These are phyloP conservation scores for Diaporthe caulivora DNA, from an alignment of 2,329 filamentous ascomycete genomes.

Conservation along the genomic window DNA sequence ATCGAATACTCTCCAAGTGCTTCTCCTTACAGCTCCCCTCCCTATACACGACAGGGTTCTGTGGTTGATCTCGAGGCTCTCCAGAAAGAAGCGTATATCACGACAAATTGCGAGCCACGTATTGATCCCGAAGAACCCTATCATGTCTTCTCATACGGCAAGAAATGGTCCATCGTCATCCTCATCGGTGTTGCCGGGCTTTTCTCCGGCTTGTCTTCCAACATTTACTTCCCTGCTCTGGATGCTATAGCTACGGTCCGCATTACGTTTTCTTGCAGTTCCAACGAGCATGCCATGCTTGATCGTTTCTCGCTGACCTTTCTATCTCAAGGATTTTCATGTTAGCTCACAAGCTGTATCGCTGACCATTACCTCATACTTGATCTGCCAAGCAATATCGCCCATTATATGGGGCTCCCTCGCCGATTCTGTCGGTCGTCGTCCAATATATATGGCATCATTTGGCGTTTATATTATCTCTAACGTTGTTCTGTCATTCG, in stretches of 20 bases:
- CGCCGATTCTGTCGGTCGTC: conserved; percentile 60
- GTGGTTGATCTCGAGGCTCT: neutral
- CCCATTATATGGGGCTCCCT: conserved; percentile 62
- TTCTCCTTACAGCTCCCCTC: neutral
- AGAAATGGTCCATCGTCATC: conserved; percentile 61
- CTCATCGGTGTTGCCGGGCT: conserved; percentile 63
- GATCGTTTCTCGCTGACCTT: neutral
- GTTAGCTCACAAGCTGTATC: conserved; percentile 49
- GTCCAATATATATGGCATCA: conserved; percentile 58
- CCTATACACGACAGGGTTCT: neutral
- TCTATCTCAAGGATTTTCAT: conserved; percentile 45
- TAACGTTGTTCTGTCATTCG: conserved; percentile 59
- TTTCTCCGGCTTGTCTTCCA: conserved; percentile 65
- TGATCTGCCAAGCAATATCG: conserved; percentile 63
- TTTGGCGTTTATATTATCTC: conserved; percentile 61
- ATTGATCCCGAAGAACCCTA: conserved; percentile 41
- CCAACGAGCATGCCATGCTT: neutral
- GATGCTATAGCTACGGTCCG: conserved; percentile 51
- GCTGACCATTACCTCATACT: conserved; percentile 60
- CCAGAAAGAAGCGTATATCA: neutral
- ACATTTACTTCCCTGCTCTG: conserved; percentile 63
- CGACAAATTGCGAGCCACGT: neutral
- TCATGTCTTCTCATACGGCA: conserved; percentile 51
- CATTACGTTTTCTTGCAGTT: no score
- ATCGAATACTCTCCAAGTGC: neutral